These are phyloP conservation scores for Globisporangium okanoganense DNA, from an alignment of 352 stramenopile genomes.

Conservation along the genomic window DNA sequence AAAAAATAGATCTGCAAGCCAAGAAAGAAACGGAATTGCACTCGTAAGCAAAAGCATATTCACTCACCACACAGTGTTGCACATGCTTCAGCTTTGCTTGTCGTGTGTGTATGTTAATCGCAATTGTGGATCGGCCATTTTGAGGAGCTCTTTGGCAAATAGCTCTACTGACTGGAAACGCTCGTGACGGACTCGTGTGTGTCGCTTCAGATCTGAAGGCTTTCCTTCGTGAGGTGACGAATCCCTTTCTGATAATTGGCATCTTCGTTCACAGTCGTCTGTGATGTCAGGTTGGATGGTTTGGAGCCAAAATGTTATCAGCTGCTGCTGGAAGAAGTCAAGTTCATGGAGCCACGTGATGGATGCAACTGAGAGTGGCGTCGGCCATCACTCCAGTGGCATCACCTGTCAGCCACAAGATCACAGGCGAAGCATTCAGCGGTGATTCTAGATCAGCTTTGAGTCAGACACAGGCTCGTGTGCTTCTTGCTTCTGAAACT, in stretches of 20 bases:
- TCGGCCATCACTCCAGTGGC: background rate
- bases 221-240: background rate
- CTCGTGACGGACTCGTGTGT: background rate
- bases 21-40: background rate
- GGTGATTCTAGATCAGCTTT: background rate
- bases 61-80: background rate
- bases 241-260: background rate
- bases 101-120: background rate
- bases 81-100: background rate
- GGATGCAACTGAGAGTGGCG: background rate
- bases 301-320: background rate
- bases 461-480: no score
- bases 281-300: background rate
- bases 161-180: background rate
- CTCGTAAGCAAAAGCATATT: background rate
- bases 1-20: background rate
- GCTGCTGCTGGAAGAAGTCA: background rate
- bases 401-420: background rate
- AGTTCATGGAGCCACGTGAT: background rate
- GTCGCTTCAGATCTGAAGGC: background rate
- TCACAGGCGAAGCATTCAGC: background rate
- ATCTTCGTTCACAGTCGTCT: background rate
- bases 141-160: background rate
- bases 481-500: no score
- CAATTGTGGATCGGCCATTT: background rate